Percentiles rank a stretch among this genome's conserved stretches.
phyloP scores from a whole-genome alignment of 371 early-diverging fungal species.

The Capniomyces stellatus region DNA sequence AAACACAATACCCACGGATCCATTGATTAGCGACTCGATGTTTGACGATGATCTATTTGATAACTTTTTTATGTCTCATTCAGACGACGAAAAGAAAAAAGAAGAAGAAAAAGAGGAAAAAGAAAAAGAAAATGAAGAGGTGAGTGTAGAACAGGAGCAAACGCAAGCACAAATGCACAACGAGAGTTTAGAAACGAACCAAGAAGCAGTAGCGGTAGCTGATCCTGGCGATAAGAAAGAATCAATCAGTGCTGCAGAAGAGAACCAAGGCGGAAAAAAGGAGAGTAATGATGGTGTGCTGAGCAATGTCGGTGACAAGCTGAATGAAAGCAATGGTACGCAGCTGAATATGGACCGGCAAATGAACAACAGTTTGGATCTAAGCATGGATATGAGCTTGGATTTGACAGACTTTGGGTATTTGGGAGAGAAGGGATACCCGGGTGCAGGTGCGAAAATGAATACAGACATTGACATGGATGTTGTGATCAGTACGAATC shows the following conservation, averaged over 20 bases:
- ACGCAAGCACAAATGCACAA: no score
- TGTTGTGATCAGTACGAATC: no score
- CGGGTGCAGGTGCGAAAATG: no score
- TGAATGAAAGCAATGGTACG: neutral
- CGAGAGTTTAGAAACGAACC: no score
- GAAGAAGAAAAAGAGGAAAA: no score
- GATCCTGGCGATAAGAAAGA: neutral
- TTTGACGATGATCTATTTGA: neutral
- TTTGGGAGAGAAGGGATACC: no score
- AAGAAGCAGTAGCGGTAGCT: neutral
- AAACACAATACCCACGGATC: neutral
- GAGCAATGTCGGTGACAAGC: neutral
- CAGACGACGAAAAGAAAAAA: no score
- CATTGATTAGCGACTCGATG: neutral
- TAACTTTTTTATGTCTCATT: neutral
- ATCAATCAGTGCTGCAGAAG: neutral
- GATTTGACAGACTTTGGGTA: no score
- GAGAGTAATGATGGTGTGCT: no score
- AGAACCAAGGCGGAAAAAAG: neutral
- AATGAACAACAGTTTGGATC: neutral
- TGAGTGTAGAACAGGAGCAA: no score
- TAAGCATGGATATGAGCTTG: neutral
- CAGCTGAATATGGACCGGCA: neutral
- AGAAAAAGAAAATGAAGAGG: no score
- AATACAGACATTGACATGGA: no score